A percentile compares a stretch with the other conserved stretches of the same genome.
These are phyloP conservation scores for Lecanicillium sp. DNA, from an alignment of 2,329 filamentous ascomycete genomes.

Conservation along the genomic window DNA sequence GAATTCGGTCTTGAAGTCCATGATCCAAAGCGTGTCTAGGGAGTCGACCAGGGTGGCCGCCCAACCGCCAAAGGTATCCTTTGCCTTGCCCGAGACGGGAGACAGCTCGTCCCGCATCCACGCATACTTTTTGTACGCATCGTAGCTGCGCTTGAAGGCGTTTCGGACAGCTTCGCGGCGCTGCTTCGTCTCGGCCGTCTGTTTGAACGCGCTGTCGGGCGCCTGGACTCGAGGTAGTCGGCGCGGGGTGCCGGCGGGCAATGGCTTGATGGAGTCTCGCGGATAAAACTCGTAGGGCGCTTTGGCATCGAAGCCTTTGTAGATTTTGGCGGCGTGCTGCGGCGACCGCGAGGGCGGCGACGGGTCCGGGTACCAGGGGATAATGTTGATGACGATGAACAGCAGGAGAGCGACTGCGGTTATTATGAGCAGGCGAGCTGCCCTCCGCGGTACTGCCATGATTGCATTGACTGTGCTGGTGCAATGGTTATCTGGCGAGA, in stretches of 20 bases:
- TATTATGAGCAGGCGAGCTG: constrained; percentile 15
- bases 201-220: constrained; percentile 29
- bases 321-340: constrained; percentile 5
- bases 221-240: constrained; percentile 20
- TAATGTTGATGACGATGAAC: constrained; percentile 16
- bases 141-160: constrained; percentile 49
- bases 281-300: constrained; percentile 16
- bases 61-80: constrained; percentile 57
- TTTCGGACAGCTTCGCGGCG: constrained; percentile 37
- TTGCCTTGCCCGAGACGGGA: constrained; percentile 41
- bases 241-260: constrained; percentile 25
- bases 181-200: constrained; percentile 23
- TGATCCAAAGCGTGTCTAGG: constrained; percentile 62
- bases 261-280: constrained; percentile 21
- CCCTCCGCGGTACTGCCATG: constrained; percentile 16
- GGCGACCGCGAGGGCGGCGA: constrained; percentile 16
- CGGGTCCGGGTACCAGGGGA: constrained; percentile 8
- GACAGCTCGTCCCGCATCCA: constrained; percentile 57
- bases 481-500: too few species aligned
- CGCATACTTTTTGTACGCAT: constrained; percentile 51
- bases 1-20: constrained; percentile 58
- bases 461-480: neutral
- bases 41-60: constrained; percentile 56
- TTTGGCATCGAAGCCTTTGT: constrained; percentile 7
- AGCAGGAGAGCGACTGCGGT: constrained; percentile 13